These are phyloP conservation scores for Pedinophyceae sp. DNA, from an alignment of 139 green algal species.

Conservation along the genomic window DNA sequence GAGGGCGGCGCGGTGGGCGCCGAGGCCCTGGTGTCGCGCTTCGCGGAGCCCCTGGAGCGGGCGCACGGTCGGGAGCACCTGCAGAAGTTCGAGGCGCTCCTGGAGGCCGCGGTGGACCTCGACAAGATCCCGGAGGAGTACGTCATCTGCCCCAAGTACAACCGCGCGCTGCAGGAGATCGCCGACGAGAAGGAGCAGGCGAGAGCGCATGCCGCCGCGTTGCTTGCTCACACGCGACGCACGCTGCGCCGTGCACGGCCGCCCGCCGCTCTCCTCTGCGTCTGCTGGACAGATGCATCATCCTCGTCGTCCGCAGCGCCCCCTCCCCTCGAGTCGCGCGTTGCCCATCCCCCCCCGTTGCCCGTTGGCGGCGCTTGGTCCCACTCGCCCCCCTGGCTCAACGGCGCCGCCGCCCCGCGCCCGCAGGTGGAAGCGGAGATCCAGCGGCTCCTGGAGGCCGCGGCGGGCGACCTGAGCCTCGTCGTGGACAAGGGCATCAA, in stretches of 20 bases:
- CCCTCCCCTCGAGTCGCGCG: too few species aligned
- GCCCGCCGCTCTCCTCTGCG: too few species aligned
- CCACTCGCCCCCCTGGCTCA: too few species aligned
- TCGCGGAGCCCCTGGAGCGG: conserved; percentile 31
- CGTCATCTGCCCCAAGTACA: conserved; percentile 39
- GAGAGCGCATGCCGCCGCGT: too few species aligned
- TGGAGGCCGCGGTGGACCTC: conserved; percentile 84
- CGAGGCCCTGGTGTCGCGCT: conserved; percentile 18
- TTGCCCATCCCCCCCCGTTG: too few species aligned
- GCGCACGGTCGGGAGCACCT: conserved; percentile 63
- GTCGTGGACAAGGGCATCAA: conserved; percentile 73
- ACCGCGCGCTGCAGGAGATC: conserved; percentile 3
- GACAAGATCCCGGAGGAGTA: conserved; percentile 87
- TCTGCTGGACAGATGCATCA: too few species aligned
- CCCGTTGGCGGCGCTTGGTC: too few species aligned
- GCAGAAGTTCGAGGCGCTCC: conserved; percentile 84
- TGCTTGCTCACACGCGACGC: too few species aligned
- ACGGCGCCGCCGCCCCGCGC: too few species aligned
- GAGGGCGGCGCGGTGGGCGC: conserved; percentile 36
- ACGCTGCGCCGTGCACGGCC: too few species aligned
- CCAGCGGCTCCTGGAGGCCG: conserved; percentile 1
- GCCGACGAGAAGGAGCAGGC: conserved; percentile 6
- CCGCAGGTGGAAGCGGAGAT: too few species aligned
- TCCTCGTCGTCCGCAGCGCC: too few species aligned
- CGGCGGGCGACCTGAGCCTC: conserved; percentile 56